Base-by-base conservation (phyloP, 2,329 filamentous ascomycete genomes). In the Pseudogymnoascus sp. region DNA sequence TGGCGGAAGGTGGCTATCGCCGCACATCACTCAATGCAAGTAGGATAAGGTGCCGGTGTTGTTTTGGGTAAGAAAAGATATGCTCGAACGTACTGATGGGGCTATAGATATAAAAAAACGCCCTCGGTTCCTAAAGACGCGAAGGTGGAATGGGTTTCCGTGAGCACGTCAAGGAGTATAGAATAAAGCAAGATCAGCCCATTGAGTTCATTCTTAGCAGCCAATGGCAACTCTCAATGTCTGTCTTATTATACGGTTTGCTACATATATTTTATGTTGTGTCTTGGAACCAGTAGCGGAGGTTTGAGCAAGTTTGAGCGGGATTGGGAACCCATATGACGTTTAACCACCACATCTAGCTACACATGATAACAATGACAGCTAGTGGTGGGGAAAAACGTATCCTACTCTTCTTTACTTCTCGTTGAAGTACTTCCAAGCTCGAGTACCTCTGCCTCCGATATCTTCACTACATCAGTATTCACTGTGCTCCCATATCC, bases 301-400 rank as follows among this genome's bases (percentile, higher is more conserved):
- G 18, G 21, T 61, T 61, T 61, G 59, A 61, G 59, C 59, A 61
- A 21, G 59, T 61, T 61, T 61, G 59, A 61, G 59, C 10, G 21
- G 18, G 28, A 61, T 61, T 6, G 31, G 8, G 10, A 42, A 18
- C 38, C 16, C 7, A 42, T 18, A 18, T 18, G 38, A 42, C 38
- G 38, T 42, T 42, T 7, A 12, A 21, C 8, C 37, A 38, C 2
- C 28, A 8, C 28, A 6, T 31, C 28, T 31, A 31, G 21, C 21
- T 21, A 21, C 28, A 38, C 37, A 38, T 38, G 37, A 38, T 38
- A 14, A 47, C 5, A 10, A 47, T 23, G 5, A 1, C 5, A 18
- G 18, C 1, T 23, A 14, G 21, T 47, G 21, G 23, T 23, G 18
- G 25, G 11, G 11, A 23, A 10, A 14, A 23, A 14, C 14, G 10